Percentiles rank a stretch among this genome's conserved stretches.
These are phyloP conservation scores for Botrytis tulipae DNA, from an alignment of 2,329 filamentous ascomycete genomes.

Conservation along the genomic window DNA sequence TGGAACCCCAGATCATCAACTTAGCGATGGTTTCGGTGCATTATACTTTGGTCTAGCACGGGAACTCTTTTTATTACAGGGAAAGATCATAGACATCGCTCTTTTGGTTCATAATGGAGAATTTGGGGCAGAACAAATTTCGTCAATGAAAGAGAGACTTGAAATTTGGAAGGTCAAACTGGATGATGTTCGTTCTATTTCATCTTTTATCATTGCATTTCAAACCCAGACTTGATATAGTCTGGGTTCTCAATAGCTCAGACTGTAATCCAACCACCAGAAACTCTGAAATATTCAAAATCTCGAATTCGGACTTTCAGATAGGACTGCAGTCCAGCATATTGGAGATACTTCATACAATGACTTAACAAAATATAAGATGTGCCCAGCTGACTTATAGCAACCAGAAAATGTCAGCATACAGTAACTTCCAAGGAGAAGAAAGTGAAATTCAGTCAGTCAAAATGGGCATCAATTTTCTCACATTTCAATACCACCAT, in stretches of 20 bases:
- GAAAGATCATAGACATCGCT: slow-evolving; percentile 21
- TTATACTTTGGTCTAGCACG: slow-evolving; percentile 19
- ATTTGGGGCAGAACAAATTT: neutral
- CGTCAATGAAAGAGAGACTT: neutral
- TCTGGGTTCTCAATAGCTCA: neutral
- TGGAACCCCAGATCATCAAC: neutral
- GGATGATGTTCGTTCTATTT: neutral
- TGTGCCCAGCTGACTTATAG: neutral
- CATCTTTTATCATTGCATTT: neutral
- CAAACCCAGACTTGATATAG: neutral
- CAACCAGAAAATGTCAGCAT: neutral
- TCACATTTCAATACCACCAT: slow-evolving; percentile 27
- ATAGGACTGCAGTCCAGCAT: neutral
- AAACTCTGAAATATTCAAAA: neutral
- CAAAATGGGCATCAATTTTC: slow-evolving; percentile 20
- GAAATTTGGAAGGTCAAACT: neutral
- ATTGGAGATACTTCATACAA: neutral
- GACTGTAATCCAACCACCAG: neutral
- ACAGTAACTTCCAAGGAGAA: neutral
- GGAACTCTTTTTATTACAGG: slow-evolving; percentile 21
- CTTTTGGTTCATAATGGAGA: slow-evolving; percentile 1
- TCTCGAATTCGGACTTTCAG: neutral
- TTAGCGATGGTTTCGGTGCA: slow-evolving; percentile 16
- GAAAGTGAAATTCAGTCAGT: slow-evolving; percentile 17
- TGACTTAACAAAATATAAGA: neutral